These are phyloP conservation scores for Choanephora cucurbitarum DNA, from an alignment of 371 early-diverging fungal species.

Conservation along the genomic window DNA sequence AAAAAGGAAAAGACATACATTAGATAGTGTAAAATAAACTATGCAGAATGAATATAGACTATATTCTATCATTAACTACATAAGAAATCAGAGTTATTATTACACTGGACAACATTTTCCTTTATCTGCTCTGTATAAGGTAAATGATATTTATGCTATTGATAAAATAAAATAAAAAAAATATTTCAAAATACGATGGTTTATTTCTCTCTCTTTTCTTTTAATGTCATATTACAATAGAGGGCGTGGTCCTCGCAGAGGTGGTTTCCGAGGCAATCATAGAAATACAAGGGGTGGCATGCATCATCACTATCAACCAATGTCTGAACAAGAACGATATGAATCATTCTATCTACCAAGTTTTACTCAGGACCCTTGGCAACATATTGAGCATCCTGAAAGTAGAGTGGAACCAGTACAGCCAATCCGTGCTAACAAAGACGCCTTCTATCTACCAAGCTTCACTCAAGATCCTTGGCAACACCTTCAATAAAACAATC, in stretches of 20 bases:
- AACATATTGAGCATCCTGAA: background rate
- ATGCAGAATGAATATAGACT: no score
- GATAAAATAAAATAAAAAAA: no score
- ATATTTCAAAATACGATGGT: no score
- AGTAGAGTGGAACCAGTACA: no score
- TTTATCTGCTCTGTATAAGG: no score
- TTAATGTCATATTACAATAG: background rate
- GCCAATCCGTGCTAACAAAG: background rate
- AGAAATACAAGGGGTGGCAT: background rate
- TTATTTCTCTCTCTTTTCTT: background rate
- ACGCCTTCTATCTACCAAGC: slow-evolving; percentile 20
- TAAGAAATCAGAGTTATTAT: no score
- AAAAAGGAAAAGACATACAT: no score
- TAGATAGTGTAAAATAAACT: no score
- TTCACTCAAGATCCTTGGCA: slow-evolving; percentile 37
- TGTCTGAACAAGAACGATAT: slow-evolving; percentile 19
- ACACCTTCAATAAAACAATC: background rate
- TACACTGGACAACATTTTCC: no score
- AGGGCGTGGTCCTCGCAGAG: background rate
- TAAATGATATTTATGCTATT: no score
- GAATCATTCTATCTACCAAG: slow-evolving; percentile 24
- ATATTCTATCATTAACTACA: no score
- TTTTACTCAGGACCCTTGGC: slow-evolving; percentile 37
- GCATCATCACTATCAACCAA: no score
- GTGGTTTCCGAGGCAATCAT: background rate